Evolutionary conservation across 2,329 filamentous ascomycete species (phyloP).

Genomic region (Hymenoscyphus fructigenus): DNA sequence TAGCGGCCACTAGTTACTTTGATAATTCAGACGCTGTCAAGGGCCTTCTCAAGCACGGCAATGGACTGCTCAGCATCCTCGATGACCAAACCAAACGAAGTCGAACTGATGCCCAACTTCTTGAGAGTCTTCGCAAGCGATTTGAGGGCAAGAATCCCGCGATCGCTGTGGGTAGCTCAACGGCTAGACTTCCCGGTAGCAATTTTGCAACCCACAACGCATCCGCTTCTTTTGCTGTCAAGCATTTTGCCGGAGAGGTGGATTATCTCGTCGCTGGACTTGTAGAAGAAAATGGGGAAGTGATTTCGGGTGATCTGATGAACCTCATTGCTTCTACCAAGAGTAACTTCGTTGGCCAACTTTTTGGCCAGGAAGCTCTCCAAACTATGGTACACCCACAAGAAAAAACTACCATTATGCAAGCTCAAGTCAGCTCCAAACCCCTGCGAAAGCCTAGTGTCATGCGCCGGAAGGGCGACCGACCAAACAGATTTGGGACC

Average conservation of each 20-base stretch:
- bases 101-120: conserved; percentile 82
- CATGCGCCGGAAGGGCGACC: conserved; percentile 69
- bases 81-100: conserved; percentile 94
- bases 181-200: conserved; percentile 76
- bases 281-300: conserved; percentile 92
- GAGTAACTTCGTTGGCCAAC: conserved; percentile 81
- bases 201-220: conserved; percentile 86
- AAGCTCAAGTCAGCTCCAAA: conserved; percentile 94
- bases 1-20: conserved; percentile 92
- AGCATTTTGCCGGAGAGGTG: conserved; percentile 94
- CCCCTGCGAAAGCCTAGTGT: conserved; percentile 91
- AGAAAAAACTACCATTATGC: conserved; percentile 87
- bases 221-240: conserved; percentile 80
- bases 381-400: conserved; percentile 92
- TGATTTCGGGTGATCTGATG: conserved; percentile 93
- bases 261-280: conserved; percentile 87
- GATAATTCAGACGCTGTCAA: conserved; percentile 95
- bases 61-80: conserved; percentile 88
- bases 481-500: conserved; percentile 29
- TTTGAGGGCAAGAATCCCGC: conserved; percentile 94
- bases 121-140: conserved; percentile 87
- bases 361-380: conserved; percentile 94
- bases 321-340: conserved; percentile 87
- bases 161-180: conserved; percentile 75
- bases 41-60: conserved; percentile 86